A percentile compares a stretch with the other conserved stretches of the same genome.
Conservation (phyloP, 129 eudicot species). For the Flaveria ramosissima region DNA sequence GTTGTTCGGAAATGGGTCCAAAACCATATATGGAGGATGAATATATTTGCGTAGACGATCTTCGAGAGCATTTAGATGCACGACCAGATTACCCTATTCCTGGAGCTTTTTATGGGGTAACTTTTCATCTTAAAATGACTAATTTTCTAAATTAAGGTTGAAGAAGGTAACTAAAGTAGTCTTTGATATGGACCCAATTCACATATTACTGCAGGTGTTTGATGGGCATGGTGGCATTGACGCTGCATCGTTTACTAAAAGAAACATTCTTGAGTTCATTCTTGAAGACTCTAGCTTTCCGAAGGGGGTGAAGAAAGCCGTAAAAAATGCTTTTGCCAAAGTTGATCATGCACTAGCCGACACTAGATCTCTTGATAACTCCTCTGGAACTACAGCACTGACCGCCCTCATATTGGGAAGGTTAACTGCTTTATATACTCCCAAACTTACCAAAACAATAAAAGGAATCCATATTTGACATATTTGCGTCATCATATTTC, state of each 20-base stretch:
- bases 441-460: not conserved
- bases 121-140: not conserved
- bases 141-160: not conserved
- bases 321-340: slow-evolving; percentile 72
- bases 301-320: slow-evolving; percentile 53
- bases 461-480: not conserved
- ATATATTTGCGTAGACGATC: slow-evolving; percentile 77
- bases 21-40: slow-evolving; percentile 82
- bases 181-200: not conserved
- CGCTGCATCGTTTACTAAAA: slow-evolving; percentile 70
- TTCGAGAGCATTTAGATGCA: slow-evolving; percentile 47
- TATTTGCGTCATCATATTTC: not conserved
- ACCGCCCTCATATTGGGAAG: slow-evolving; percentile 76
- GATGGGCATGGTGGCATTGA: slow-evolving; percentile 91
- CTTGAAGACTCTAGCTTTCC: slow-evolving; percentile 67
- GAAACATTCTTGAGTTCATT: slow-evolving; percentile 64
- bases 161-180: not conserved
- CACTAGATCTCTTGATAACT: slow-evolving; percentile 54
- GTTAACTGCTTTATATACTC: slow-evolving; percentile 34
- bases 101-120: slow-evolving; percentile 92
- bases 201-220: slow-evolving; percentile 53
- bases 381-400: slow-evolving; percentile 83
- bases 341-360: slow-evolving; percentile 80
- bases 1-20: slow-evolving; percentile 88
- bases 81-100: slow-evolving; percentile 43